Conservation (phyloP, 2,329 filamentous ascomycete genomes). For the Colletotrichum acutatum region DNA sequence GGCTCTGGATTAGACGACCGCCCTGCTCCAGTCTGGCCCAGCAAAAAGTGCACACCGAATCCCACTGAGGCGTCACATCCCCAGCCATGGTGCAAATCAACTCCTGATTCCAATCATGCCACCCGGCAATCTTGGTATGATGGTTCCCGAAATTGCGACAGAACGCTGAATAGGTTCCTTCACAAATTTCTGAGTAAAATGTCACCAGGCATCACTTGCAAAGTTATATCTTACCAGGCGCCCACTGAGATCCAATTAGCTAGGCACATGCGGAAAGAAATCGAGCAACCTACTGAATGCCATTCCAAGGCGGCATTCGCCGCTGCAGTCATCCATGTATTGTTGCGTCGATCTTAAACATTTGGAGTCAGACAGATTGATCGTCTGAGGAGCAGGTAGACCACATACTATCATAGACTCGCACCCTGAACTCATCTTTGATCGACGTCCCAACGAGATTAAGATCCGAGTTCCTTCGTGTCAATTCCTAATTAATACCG, state of each 20-base stretch:
- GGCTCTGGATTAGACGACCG: constrained; percentile 21
- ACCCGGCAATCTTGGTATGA: constrained; percentile 40
- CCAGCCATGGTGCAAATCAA: constrained; percentile 49
- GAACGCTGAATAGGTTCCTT: constrained; percentile 53
- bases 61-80: constrained; percentile 48
- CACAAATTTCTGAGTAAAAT: constrained; percentile 26
- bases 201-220: background rate
- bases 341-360: background rate
- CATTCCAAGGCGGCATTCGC: background rate
- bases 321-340: constrained; percentile 40
- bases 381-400: background rate
- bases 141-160: constrained; percentile 54
- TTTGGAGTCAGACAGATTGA: background rate
- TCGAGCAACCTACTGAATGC: too few species aligned
- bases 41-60: background rate
- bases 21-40: background rate
- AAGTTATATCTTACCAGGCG: background rate
- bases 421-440: background rate
- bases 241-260: background rate
- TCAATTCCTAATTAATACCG: background rate
- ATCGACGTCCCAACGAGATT: background rate
- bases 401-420: constrained; percentile 23
- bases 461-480: background rate
- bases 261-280: too few species aligned
- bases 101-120: constrained; percentile 58